Base-by-base conservation (phyloP, 73 alveolate species). In the Tetrahymena elliotti region DNA sequence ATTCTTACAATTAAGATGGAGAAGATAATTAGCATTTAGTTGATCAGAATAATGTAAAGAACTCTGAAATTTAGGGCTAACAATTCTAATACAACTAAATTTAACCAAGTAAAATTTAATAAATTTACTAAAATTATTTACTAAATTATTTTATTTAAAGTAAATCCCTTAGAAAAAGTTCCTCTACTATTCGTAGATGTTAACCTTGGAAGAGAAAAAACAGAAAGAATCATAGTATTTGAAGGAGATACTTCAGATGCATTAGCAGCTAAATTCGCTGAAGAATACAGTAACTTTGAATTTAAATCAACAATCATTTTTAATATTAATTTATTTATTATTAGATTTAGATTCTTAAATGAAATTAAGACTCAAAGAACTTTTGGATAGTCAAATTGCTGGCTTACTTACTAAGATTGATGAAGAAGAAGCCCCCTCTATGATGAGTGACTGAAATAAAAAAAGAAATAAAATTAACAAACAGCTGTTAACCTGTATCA, bases 131-230 rank as follows among this genome's bases (percentile, higher is more conserved):
- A 68, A 68, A 31, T 27, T 27, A 8, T 11, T 68, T 18, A 68
- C 15, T 40, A 8, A 18, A 6, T 68, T 68, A 4, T 68, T 68
- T 68, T n/a, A 6, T 24, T 27, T 68, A 68, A 22, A 68, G 88
- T 68, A 27, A 68, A 68, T 68, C 88, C 88, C n/a, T 31, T 68
- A 37, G 96, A 94, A 41, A 94, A 94, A 68, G 96, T 97, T 16
- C 99, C 99, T 31, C 94, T 98, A 33, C 94, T 98, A 33, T 98
- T 97, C 93, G 99, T 98, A 9, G 99, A 98, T 98, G 99, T 98
- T 12, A 98, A 98, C 96, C 97, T 98, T 39, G 99, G 99, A 31
- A 99, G 99, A 93, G 99, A 99, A 15, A 98, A 98, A 47, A 97
- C 99, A 27, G 99, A 98, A 93, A 97, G 99, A 96, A 98, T 98